Evolutionary conservation across 2,329 filamentous ascomycete species (phyloP), one percentile per base, ranked within the genome.

Genomic region (Coniochaeta hoffmannii): DNA sequence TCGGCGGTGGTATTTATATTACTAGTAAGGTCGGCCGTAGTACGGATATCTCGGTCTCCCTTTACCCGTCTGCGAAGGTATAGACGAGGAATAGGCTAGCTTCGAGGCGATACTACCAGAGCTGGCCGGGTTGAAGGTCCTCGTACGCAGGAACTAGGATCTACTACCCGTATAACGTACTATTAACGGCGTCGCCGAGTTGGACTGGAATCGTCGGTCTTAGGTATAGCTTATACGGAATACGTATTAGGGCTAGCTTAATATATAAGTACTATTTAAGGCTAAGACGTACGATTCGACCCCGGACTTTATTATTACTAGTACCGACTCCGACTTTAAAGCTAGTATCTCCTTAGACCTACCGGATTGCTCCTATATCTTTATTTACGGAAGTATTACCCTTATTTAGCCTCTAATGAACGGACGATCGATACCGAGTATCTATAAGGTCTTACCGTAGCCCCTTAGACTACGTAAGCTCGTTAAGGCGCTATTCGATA

Each of bases 1-100:
- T 88, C 0, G 75, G 76, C 32, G 85, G 85, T 0, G 74, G 71
- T 1, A 81, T 89, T 46, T 72, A 78, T 2, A 75, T 88, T 10
- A 71, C 73, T 49, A 85, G 73, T 54, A 59, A 62, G 22, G 50
- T 68, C 1, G 68, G 68, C 2, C 57, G 60, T 3, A 73, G 73
- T 0, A 66, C 64, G 6, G 59, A 60, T 2, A 56, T 63, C 15
- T 56, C 51, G 6, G 57, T 66, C 6, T 31, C 51, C 5, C 53
- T 64, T 53, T 57, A 3, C 54, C 17, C 38, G 53, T 15, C 4
- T 26, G 36, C 30, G 26, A 41, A 11, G 56, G 56, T 1, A 15
- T 52, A 0, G 50, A 58, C 1, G 61, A 65, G 1, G 63, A 65
- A 0, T 57, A 68, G 31, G 38, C 31, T 1, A 63, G 64, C 0